Conservation (phyloP, 2,329 filamentous ascomycete species). For the Biscogniauxia sp. region DNA sequence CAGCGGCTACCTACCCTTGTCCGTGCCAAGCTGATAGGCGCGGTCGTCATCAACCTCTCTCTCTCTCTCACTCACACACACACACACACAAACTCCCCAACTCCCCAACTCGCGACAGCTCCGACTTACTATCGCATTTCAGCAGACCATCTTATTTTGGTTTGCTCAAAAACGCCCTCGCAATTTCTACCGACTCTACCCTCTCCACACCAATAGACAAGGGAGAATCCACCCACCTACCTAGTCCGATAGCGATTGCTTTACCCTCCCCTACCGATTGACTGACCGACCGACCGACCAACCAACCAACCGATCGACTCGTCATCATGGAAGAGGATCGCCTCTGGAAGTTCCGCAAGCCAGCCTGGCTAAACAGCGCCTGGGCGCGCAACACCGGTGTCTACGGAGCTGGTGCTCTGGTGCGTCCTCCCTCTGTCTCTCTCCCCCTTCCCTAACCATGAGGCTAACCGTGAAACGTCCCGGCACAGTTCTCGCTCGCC, state of each 20-base stretch:
- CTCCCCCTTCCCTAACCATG: not conserved
- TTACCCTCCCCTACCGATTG: too few species aligned
- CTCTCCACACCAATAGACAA: not conserved
- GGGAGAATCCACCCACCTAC: too few species aligned
- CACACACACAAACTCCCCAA: too few species aligned
- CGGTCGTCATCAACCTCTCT: conserved; percentile 20
- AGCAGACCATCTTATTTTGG: not conserved
- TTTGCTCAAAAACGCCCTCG: not conserved
- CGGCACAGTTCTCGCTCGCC: conserved; percentile 59
- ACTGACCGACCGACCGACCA: too few species aligned
- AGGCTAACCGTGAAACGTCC: conserved; percentile 5
- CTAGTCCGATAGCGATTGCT: not conserved
- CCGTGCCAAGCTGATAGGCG: conserved; percentile 3
- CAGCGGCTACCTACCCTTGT: not conserved
- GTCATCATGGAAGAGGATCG: conserved; percentile 59
- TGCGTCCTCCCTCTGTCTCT: conserved; percentile 38
- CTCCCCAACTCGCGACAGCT: conserved; percentile 4
- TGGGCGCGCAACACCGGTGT: conserved; percentile 63
- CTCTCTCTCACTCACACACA: conserved; percentile 13
- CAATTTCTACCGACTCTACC: not conserved
- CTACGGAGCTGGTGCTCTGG: conserved; percentile 61
- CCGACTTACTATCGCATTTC: not conserved
- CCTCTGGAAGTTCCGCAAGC: conserved; percentile 65
- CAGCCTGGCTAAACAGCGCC: conserved; percentile 65
- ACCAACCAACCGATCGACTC: too few species aligned